phyloP scores from a whole-genome alignment of 768 basidiomycete species.

The Termitomyces heimii region DNA sequence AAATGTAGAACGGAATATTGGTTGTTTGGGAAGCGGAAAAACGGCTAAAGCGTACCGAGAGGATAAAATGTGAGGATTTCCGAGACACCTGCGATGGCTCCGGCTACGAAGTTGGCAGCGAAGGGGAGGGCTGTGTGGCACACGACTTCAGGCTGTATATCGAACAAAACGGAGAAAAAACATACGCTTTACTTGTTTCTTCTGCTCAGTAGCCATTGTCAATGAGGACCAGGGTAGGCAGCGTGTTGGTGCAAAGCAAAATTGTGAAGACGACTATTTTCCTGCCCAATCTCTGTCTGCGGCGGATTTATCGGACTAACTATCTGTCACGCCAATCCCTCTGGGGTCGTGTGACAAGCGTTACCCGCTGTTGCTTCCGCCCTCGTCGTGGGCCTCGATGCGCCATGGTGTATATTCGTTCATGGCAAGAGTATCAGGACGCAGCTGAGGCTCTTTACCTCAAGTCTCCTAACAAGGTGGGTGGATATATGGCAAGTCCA shows the following conservation, averaged over 20 bases:
- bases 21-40: not conserved
- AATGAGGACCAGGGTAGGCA: not conserved
- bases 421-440: constrained; percentile 88
- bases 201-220: constrained; percentile 21
- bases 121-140: constrained; percentile 66
- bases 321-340: constrained; percentile 4
- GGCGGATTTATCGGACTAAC: constrained; percentile 18
- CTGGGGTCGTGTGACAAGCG: constrained; percentile 14
- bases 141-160: constrained; percentile 2
- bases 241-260: constrained; percentile 1
- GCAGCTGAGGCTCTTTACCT: constrained; percentile 83
- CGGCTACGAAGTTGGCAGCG: constrained; percentile 86
- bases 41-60: constrained; percentile 53
- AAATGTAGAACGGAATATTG: constrained; percentile 6
- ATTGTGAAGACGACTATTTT: constrained; percentile 5
- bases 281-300: not conserved
- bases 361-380: constrained; percentile 15
- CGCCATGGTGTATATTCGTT: constrained; percentile 84
- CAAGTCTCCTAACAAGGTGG: constrained; percentile 71
- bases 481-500: constrained; percentile 17
- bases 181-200: constrained; percentile 23
- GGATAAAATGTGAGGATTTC: constrained; percentile 86
- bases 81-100: constrained; percentile 91
- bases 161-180: not conserved
- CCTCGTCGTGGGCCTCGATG: constrained; percentile 28